These are phyloP conservation scores for Yamadazyma epiphylla DNA, from an alignment of 1,139 yeast species.

Conservation along the genomic window DNA sequence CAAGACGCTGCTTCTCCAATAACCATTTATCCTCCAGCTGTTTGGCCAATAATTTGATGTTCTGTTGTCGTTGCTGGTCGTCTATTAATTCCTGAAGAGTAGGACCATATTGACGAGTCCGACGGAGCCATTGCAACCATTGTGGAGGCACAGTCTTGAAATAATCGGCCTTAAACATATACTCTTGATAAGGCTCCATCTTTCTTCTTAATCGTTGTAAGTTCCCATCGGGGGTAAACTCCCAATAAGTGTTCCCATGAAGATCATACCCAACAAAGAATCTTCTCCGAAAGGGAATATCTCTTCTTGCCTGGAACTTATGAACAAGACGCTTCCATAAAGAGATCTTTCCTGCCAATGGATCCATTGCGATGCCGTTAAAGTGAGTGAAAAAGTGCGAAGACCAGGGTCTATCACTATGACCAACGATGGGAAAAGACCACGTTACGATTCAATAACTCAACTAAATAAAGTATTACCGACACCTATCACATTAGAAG, in stretches of 20 bases:
- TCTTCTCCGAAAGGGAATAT: constrained; percentile 59
- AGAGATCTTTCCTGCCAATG: constrained; percentile 34
- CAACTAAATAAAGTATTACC: constrained; percentile 34
- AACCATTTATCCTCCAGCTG: constrained; percentile 63
- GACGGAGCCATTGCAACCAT: constrained; percentile 80
- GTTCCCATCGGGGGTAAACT: constrained; percentile 54
- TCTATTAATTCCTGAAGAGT: constrained; percentile 55
- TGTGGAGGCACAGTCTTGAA: constrained; percentile 57
- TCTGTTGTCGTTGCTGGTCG: constrained; percentile 56
- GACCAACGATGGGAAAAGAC: constrained; percentile 5
- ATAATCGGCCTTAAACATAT: constrained; percentile 46
- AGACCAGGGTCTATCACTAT: too few species aligned
- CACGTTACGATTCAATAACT: constrained; percentile 18
- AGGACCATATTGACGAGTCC: constrained; percentile 59
- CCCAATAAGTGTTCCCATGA: constrained; percentile 85
- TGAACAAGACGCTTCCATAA: constrained; percentile 45
- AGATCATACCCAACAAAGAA: constrained; percentile 72
- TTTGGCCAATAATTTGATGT: constrained; percentile 52
- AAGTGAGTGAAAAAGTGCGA: constrained; percentile 1
- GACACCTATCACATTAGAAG: constrained; percentile 31
- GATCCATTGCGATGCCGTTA: constrained; percentile 37
- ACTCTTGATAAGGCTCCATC: constrained; percentile 41
- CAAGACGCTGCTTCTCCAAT: constrained; percentile 32
- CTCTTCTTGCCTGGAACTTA: constrained; percentile 58
- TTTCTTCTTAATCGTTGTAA: constrained; percentile 45